A percentile compares a stretch with the other conserved stretches of the same genome.
These are phyloP conservation scores for Pseudozyma thailandica DNA, from an alignment of 1,284 basidiomycete species.

Conservation along the genomic window DNA sequence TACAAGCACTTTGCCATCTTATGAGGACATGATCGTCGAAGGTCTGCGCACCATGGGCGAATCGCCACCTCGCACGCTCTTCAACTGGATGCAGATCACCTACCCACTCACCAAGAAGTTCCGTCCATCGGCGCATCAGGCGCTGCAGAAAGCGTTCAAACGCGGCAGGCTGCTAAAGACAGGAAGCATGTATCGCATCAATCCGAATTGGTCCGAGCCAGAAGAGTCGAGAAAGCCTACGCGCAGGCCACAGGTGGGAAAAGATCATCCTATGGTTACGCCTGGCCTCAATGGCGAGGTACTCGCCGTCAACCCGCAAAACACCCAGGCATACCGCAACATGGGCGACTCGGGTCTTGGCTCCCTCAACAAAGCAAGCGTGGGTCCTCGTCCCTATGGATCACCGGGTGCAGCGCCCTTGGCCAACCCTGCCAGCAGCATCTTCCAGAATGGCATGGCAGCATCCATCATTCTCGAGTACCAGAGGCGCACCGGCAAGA, in stretches of 20 bases:
- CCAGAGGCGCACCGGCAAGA: constrained; percentile 51
- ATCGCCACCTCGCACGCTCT: constrained; percentile 57
- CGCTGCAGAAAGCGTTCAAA: constrained; percentile 64
- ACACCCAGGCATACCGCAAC: constrained; percentile 56
- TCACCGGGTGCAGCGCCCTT: constrained; percentile 59
- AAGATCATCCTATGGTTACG: constrained; percentile 60
- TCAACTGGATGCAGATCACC: constrained; percentile 62
- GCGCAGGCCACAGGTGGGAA: constrained; percentile 53
- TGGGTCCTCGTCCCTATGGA: constrained; percentile 55
- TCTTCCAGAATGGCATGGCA: constrained; percentile 58
- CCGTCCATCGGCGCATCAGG: constrained; percentile 65
- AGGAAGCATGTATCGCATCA: constrained; percentile 63
- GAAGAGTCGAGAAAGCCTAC: constrained; percentile 55
- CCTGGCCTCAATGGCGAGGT: constrained; percentile 58
- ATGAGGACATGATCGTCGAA: constrained; percentile 64
- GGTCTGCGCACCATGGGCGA: constrained; percentile 55
- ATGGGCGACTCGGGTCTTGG: constrained; percentile 33
- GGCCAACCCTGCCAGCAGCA: constrained; percentile 60
- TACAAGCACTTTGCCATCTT: constrained; percentile 59
- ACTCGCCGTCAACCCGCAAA: constrained; percentile 54
- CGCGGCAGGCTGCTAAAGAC: constrained; percentile 63
- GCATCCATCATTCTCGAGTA: constrained; percentile 58
- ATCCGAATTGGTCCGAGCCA: constrained; percentile 58
- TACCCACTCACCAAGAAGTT: constrained; percentile 66
- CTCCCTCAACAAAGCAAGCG: constrained; percentile 29